phyloP scores from a whole-genome alignment of 441 rosid species.

The Flueggea neowawraea region DNA sequence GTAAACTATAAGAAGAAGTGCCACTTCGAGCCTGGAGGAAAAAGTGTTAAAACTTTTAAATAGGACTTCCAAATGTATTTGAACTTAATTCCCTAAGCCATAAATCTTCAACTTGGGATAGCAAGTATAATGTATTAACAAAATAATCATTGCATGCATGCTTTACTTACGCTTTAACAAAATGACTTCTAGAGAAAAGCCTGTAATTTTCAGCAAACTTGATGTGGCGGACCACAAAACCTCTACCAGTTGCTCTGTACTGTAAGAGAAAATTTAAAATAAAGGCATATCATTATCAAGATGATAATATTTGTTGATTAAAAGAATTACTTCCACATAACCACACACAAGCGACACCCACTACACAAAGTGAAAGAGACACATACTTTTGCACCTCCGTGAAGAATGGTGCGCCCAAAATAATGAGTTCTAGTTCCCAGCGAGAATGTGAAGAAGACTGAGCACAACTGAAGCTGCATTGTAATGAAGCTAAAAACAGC shows the following conservation, averaged over 20 bases:
- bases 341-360: constrained; percentile 1
- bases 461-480: constrained; percentile 95
- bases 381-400: constrained; percentile 94
- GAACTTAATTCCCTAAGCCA: too few species aligned
- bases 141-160: background rate
- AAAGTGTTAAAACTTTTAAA: background rate
- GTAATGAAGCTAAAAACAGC: constrained; percentile 96
- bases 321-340: too few species aligned
- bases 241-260: constrained; percentile 99
- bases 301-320: background rate
- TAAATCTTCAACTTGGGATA: too few species aligned
- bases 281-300: constrained; percentile 11
- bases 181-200: constrained; percentile 97
- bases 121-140: background rate
- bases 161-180: constrained; percentile 87
- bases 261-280: constrained; percentile 29
- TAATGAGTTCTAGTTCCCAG: constrained; percentile 96
- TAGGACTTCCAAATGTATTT: too few species aligned
- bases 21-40: constrained; percentile 83
- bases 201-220: constrained; percentile 97
- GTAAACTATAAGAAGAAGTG: constrained; percentile 84
- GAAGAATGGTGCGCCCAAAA: constrained; percentile 99
- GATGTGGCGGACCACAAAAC: constrained; percentile 96
- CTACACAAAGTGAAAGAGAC: constrained; percentile 7
- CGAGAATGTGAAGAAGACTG: constrained; percentile 98